Evolutionary conservation across 805 yeast genomes (phyloP), one percentile per base, ranked within the genome.

Genomic region (Teunomyces gatunensis): DNA sequence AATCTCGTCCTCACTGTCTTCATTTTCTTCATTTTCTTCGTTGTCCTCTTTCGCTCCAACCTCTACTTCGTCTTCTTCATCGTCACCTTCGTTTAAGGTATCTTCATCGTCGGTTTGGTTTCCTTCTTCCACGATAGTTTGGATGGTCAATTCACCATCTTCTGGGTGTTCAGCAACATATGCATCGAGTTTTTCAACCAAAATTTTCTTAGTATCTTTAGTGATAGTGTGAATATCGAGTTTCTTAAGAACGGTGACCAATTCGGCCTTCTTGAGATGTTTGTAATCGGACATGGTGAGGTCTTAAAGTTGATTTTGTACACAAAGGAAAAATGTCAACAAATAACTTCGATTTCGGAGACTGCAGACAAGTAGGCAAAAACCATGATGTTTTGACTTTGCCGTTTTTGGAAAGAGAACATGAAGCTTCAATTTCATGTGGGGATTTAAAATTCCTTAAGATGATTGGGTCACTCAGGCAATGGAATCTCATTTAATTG

Each of bases 181-280:
- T 6, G 48, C 53, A 29, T 64, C 67, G 45, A 73, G 59, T 50
- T 68, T 73, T 36, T 71, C 75, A 25, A 70, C 57, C 57, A 73
- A 66, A 3, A 66, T 58, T 54, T 65, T 69, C 59, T 73, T 73
- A 39, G 77, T 72, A 54, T 71, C 76, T 54, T 72, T 73, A 36
- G 69, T 51, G 43, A 61, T 55, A 32, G 67, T 61, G 42, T 62
- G 56, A 27, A 71, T 52, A 30, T 68, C 76, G 34, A 68, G 64
- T 49, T 67, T 68, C 35, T 57, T 65, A 49, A 68, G 66, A 34
- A 64, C 68, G 37, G 54, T 57, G 53, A 66, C 59, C 50, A 73
- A 61, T 45, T 73, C 77, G 37, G 75, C 74, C 56, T 73, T 73
- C 53, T 68, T 73, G 52, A 56, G 68, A 37, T 59, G 50, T 35